Percentiles rank a stretch among this genome's conserved stretches.
These are phyloP conservation scores for Coniochaeta sp. DNA, from an alignment of 2,329 filamentous ascomycete genomes.

Conservation along the genomic window DNA sequence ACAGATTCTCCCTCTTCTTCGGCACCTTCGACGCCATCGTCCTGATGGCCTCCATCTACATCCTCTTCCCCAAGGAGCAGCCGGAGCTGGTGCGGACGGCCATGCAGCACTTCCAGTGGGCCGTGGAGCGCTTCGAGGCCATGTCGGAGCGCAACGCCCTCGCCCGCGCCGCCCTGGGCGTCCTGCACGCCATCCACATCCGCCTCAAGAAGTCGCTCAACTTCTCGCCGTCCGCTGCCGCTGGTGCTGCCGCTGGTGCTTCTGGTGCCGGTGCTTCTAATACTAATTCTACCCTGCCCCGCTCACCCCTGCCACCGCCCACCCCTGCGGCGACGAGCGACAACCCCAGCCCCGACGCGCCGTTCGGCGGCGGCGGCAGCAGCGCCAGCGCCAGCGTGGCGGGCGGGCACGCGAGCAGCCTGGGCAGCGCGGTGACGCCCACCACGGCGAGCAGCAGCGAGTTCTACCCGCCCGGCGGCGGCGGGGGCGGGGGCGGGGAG, in stretches of 20 bases:
- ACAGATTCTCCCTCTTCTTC: constrained; percentile 48
- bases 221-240: constrained; percentile 4
- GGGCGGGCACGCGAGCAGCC: background rate
- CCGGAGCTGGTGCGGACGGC: constrained; percentile 36
- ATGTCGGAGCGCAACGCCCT: constrained; percentile 47
- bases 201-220: constrained; percentile 44
- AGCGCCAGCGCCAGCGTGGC: background rate
- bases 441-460: background rate
- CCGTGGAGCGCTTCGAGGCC: constrained; percentile 48
- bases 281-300: too few species aligned
- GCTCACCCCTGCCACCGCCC: too few species aligned
- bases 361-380: background rate
- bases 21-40: constrained; percentile 58
- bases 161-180: constrained; percentile 44
- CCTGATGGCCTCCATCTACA: constrained; percentile 52
- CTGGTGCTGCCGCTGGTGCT: background rate
- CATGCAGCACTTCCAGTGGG: constrained; percentile 51
- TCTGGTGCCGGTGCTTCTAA: too few species aligned
- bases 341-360: background rate
- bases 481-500: background rate
- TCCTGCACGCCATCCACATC: constrained; percentile 46
- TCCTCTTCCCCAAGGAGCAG: constrained; percentile 51
- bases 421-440: background rate
- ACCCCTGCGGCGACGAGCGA: background rate
- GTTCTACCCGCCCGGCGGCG: background rate